Evolutionary conservation across 129 eudicot genomes (phyloP), one percentile per base, ranked within the genome.

Genomic region (Flaveria brownii): DNA sequence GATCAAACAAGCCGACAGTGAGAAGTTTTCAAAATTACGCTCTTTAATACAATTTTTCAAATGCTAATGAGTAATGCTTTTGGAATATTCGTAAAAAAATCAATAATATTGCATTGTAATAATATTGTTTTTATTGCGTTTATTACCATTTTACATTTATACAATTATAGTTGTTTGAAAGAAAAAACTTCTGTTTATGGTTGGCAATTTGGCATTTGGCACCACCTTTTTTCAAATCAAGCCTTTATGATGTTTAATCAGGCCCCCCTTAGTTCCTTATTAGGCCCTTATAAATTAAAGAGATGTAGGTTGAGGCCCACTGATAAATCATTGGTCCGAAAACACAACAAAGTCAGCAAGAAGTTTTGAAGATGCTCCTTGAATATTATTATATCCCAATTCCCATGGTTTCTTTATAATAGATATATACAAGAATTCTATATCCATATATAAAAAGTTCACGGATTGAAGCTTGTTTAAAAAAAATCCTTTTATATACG

Each of bases 301-400:
- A 7, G 5, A 18, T 20, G 11, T 18, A 9, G 28, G 12, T 18
- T 9, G 12, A 9, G 30, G 63, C 63, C 63, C 63, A 57, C 63
- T 6, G 23, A 57, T 57, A 57, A 57, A 23, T 20, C 33, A 57
- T 0, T 57, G 33, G 63, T 57, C 63, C 63, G 23, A 7, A 57
- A 57, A 57, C 63, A 20, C 30, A 57, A 57, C 30, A 57, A 57
- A 57, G 63, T 57, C 63, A 56, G 63, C 63, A 20, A 57, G 11
- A 57, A 23, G 30, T 57, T 57, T 20, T 20, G 20, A 13, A 57
- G 63, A 57, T 45, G 49, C 49, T 33, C 47, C 47, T 43, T 43
- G 47, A 43, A 43, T 43, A 43, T 33, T 33, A 33, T 33, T 33
- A 33, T 33, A 5, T 33, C 39, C 39, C 39, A 33, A 33, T 33